These are phyloP conservation scores for Corchorus olitorius DNA, from an alignment of 345 rosid genomes.

Conservation along the genomic window DNA sequence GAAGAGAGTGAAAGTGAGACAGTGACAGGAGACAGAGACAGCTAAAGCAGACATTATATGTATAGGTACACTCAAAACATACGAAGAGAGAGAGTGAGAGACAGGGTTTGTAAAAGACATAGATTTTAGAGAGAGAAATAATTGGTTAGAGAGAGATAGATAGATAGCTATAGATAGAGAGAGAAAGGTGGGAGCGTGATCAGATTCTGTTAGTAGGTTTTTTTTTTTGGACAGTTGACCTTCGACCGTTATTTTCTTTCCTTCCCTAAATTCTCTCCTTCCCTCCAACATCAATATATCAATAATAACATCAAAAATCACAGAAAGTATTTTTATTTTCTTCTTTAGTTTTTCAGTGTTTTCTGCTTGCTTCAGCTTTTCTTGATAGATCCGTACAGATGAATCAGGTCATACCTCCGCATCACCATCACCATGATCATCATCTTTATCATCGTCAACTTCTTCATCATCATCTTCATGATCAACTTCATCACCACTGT, in stretches of 20 bases:
- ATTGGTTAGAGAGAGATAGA: slow-evolving; percentile 41
- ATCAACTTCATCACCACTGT: slow-evolving; percentile 38
- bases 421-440: slow-evolving; percentile 24
- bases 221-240: slow-evolving; percentile 90
- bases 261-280: slow-evolving; percentile 34
- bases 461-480: slow-evolving; percentile 37
- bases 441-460: slow-evolving; percentile 42
- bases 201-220: slow-evolving; percentile 69
- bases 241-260: slow-evolving; percentile 55
- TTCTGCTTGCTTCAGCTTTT: slow-evolving; percentile 6
- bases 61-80: slow-evolving; percentile 32
- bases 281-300: not conserved
- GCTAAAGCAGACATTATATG: slow-evolving; percentile 43
- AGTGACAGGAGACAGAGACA: slow-evolving; percentile 46
- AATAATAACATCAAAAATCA: not conserved
- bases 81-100: slow-evolving; percentile 21
- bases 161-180: slow-evolving; percentile 46
- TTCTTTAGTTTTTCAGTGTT: not conserved
- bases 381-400: slow-evolving; percentile 21
- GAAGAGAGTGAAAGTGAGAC: slow-evolving; percentile 22
- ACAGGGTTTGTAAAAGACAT: slow-evolving; percentile 15
- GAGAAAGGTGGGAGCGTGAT: slow-evolving; percentile 68
- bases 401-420: slow-evolving; percentile 34
- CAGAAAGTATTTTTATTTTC: not conserved
- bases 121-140: slow-evolving; percentile 42